Percentiles rank a stretch among this genome's conserved stretches.
These are phyloP conservation scores for Phyllosticta citrichinensis DNA, from an alignment of 2,329 filamentous ascomycete genomes.

Conservation along the genomic window DNA sequence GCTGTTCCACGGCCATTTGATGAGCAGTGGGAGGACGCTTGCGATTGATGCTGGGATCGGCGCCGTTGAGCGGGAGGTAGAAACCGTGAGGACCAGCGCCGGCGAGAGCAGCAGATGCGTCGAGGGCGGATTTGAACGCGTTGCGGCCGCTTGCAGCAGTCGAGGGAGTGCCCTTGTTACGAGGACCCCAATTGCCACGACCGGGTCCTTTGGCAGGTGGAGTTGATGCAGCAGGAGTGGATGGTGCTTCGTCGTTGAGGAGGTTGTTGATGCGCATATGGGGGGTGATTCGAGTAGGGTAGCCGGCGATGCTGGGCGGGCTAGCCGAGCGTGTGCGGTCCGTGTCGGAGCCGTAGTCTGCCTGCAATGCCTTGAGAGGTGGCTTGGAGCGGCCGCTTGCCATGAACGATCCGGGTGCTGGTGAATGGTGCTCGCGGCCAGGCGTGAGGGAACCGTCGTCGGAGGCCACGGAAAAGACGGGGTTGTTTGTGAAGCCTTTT, in stretches of 20 bases:
- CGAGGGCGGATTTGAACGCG: slow-evolving; percentile 18
- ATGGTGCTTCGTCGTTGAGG: slow-evolving; percentile 34
- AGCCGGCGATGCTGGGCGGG: slow-evolving; percentile 30
- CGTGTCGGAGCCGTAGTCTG: slow-evolving; percentile 33
- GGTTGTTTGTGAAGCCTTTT: slow-evolving; percentile 35
- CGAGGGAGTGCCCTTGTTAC: slow-evolving; percentile 20
- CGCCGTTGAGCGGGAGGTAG: slow-evolving; percentile 43
- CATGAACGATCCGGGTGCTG: slow-evolving; percentile 21
- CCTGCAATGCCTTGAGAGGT: slow-evolving; percentile 19
- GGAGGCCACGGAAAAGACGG: slow-evolving; percentile 30
- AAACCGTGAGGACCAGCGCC: slow-evolving; percentile 44
- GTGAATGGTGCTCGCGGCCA: slow-evolving; percentile 29
- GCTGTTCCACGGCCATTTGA: slow-evolving; percentile 70
- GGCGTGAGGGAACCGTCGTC: slow-evolving; percentile 31
- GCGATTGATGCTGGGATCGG: slow-evolving; percentile 38
- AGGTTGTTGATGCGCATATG: slow-evolving; percentile 41
- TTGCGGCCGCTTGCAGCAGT: slow-evolving; percentile 13
- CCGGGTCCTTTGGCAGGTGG: slow-evolving; percentile 32
- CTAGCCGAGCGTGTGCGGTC: slow-evolving; percentile 38
- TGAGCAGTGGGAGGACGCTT: slow-evolving; percentile 70
- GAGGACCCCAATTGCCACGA: slow-evolving; percentile 38
- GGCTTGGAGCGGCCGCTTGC: slow-evolving; percentile 18
- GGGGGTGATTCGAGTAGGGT: slow-evolving; percentile 16
- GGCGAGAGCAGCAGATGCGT: slow-evolving; percentile 10
- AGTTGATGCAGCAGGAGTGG: slow-evolving; percentile 18